A percentile compares a stretch with the other conserved stretches of the same genome.
phyloP scores from a whole-genome alignment of 129 eudicot species.

The Flaveria linearis region DNA sequence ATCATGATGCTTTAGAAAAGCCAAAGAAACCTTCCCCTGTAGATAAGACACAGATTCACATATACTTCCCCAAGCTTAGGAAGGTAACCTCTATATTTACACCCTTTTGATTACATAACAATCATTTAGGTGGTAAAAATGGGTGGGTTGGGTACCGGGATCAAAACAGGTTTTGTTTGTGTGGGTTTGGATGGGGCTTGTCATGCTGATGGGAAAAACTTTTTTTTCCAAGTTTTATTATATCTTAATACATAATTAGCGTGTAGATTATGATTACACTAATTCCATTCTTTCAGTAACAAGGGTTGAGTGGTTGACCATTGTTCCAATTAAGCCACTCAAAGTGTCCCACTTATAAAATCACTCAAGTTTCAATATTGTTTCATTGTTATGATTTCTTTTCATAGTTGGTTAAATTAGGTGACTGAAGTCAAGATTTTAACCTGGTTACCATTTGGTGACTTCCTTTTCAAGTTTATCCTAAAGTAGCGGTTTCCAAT shows the following conservation, averaged over 20 bases:
- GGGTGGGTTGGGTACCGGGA: neutral
- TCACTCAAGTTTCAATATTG: too few relatives aligned
- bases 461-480: too few relatives aligned
- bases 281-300: neutral
- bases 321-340: neutral
- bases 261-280: neutral
- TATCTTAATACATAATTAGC: neutral
- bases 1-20: constrained; percentile 33
- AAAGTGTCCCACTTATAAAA: neutral
- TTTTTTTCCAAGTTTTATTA: neutral
- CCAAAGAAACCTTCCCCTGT: constrained; percentile 41
- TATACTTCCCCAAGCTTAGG: constrained; percentile 77
- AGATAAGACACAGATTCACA: constrained; percentile 52
- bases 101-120: neutral
- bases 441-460: too few relatives aligned
- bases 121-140: neutral
- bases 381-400: too few relatives aligned
- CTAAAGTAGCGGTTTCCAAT: too few relatives aligned
- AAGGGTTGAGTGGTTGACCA: neutral
- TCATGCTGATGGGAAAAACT: neutral
- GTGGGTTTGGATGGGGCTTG: neutral
- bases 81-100: constrained; percentile 51
- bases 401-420: too few relatives aligned
- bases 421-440: too few relatives aligned
- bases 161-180: neutral